Evolutionary conservation across 192 early-diverging fungal species (phyloP).

Genomic region (Coemansia biformis): DNA sequence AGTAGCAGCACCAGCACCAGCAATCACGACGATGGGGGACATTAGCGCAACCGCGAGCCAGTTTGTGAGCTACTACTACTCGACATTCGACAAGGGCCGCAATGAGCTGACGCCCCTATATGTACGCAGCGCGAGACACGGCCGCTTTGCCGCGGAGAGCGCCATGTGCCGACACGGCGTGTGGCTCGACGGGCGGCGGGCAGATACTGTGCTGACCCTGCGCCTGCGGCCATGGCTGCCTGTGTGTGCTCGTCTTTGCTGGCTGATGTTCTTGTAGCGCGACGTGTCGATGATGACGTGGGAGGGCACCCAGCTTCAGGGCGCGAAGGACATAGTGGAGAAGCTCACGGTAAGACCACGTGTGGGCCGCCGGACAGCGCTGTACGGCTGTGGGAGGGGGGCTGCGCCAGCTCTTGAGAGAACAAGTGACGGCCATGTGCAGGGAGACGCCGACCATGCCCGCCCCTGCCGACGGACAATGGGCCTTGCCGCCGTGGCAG

Average conservation of each 20-base stretch:
- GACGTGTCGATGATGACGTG: conserved; percentile 80
- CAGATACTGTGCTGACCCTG: not conserved
- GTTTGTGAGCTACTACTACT: conserved; percentile 86
- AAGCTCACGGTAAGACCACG: conserved; percentile 61
- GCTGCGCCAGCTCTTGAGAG: too few species aligned
- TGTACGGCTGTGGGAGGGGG: too few species aligned
- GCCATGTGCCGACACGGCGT: not conserved
- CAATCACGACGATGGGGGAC: conserved; percentile 9
- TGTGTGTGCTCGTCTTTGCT: not conserved
- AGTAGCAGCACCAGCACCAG: too few species aligned
- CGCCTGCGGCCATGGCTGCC: not conserved
- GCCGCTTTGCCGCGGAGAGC: not conserved
- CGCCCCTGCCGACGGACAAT: too few species aligned
- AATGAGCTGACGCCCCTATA: conserved; percentile 64
- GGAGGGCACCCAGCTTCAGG: conserved; percentile 65
- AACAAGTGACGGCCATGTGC: too few species aligned
- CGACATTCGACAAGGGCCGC: conserved; percentile 74
- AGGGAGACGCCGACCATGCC: too few species aligned
- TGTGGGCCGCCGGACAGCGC: too few species aligned
- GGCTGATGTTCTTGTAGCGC: conserved; percentile 50
- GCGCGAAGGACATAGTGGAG: conserved; percentile 61
- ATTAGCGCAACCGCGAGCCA: conserved; percentile 54
- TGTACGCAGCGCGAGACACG: conserved; percentile 52
- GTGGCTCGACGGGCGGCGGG: too few species aligned
- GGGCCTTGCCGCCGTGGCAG: too few species aligned